Conservation (phyloP, 441 rosid species). For the Metrosideros polymorpha region DNA sequence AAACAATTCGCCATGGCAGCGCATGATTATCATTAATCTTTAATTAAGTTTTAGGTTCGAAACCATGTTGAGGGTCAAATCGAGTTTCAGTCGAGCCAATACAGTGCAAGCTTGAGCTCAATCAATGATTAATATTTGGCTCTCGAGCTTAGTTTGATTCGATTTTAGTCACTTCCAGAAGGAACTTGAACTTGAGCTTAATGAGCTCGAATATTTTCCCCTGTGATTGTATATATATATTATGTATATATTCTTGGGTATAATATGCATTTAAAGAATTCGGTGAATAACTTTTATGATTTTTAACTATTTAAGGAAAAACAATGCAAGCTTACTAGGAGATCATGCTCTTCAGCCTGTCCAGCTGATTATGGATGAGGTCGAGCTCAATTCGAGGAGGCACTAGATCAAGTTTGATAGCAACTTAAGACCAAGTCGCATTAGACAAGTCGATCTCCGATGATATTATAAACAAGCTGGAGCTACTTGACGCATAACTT, state of each 20-base stretch:
- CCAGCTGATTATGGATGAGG: background rate
- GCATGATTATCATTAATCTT: background rate
- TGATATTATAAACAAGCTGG: background rate
- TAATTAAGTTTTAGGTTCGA: background rate
- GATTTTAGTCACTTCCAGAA: accelerated
- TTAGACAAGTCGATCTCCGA: background rate
- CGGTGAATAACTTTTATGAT: background rate
- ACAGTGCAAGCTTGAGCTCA: background rate
- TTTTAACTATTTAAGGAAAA: background rate
- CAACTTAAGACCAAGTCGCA: background rate
- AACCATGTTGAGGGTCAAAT: background rate
- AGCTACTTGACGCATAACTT: background rate
- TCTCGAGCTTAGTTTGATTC: background rate
- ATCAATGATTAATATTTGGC: background rate
- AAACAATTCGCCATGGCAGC: background rate
- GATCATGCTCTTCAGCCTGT: background rate
- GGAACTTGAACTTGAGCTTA: background rate
- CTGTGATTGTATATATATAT: background rate
- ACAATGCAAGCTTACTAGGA: background rate
- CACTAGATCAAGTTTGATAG: background rate
- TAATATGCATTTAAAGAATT: background rate
- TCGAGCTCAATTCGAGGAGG: background rate
- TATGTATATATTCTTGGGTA: background rate
- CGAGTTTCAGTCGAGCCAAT: background rate
- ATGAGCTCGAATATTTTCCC: background rate